These are phyloP conservation scores for Trypanosomatidae sp. DNA, from an alignment of 208 protist genomes.

Conservation along the genomic window DNA sequence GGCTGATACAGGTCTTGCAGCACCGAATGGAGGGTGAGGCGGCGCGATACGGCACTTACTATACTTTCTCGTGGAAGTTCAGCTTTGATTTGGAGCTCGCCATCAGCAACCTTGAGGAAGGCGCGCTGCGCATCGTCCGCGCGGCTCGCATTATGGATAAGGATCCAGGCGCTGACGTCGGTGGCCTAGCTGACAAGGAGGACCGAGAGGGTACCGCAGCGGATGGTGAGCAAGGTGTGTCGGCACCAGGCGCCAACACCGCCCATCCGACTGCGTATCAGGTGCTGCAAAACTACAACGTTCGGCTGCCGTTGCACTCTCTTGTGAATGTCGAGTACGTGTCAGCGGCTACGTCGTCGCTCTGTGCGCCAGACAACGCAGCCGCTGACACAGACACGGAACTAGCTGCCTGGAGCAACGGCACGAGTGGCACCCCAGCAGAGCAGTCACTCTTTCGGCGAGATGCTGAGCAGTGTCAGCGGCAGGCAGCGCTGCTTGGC, in stretches of 20 bases:
- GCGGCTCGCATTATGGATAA: background rate
- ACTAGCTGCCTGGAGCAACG: background rate
- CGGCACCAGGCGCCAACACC: background rate
- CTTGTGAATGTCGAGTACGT: conserved; percentile 84
- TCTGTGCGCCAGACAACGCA: conserved; percentile 4
- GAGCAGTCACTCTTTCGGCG: conserved; percentile 7
- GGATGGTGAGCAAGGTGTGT: background rate
- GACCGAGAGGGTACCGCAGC: background rate
- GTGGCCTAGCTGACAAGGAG: background rate
- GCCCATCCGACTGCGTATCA: conserved; percentile 1
- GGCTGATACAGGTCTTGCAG: conserved; percentile 32
- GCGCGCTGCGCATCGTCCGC: conserved; percentile 57
- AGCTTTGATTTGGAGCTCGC: conserved; percentile 63
- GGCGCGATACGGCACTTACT: conserved; percentile 37
- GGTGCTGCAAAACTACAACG: conserved; percentile 33
- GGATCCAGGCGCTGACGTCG: background rate
- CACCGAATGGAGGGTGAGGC: conserved; percentile 23
- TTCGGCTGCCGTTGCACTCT: conserved; percentile 59
- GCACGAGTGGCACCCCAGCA: background rate
- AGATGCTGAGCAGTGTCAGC: conserved; percentile 9
- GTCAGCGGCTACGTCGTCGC: conserved; percentile 58
- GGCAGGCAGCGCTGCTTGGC: conserved; percentile 14
- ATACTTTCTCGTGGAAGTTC: conserved; percentile 86
- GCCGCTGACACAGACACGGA: background rate
- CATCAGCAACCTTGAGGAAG: conserved; percentile 63